Percentiles rank a stretch among this genome's conserved stretches.
Conservation (phyloP, 441 rosid species). For the Bruguiera hainesii region DNA sequence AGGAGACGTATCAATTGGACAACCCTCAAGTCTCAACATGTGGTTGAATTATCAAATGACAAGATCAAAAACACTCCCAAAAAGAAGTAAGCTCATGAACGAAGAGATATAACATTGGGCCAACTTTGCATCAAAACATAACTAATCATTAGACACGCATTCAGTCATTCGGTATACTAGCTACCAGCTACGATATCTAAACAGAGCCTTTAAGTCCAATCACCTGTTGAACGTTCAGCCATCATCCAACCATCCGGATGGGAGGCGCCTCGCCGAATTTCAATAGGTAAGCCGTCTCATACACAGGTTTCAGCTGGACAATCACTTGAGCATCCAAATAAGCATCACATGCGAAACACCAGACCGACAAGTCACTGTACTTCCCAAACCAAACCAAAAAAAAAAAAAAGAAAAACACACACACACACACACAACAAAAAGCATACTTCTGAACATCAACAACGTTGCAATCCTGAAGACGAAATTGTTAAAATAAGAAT, state of each 20-base stretch:
- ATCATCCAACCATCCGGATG: constrained; percentile 27
- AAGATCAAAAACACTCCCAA: too few species aligned
- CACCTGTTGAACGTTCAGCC: constrained; percentile 15
- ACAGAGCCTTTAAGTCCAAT: background rate
- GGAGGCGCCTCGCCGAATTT: constrained; percentile 89
- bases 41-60: too few species aligned
- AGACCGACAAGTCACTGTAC: constrained; percentile 76
- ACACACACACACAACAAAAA: too few species aligned
- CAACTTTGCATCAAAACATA: too few species aligned
- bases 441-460: background rate
- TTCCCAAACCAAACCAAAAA: background rate
- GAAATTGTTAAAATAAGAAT: background rate
- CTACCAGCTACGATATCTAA: too few species aligned
- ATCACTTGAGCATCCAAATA: constrained; percentile 76
- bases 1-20: too few species aligned
- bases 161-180: too few species aligned
- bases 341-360: constrained; percentile 86
- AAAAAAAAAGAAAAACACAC: background rate
- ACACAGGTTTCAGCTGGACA: constrained; percentile 52
- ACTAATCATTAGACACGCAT: too few species aligned
- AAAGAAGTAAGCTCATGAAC: too few species aligned
- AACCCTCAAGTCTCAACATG: too few species aligned
- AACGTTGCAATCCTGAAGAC: background rate
- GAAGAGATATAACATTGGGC: too few species aligned
- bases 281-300: constrained; percentile 67